Base-by-base conservation (phyloP, 805 yeast genomes). In the Monosporozyma servazzii region DNA sequence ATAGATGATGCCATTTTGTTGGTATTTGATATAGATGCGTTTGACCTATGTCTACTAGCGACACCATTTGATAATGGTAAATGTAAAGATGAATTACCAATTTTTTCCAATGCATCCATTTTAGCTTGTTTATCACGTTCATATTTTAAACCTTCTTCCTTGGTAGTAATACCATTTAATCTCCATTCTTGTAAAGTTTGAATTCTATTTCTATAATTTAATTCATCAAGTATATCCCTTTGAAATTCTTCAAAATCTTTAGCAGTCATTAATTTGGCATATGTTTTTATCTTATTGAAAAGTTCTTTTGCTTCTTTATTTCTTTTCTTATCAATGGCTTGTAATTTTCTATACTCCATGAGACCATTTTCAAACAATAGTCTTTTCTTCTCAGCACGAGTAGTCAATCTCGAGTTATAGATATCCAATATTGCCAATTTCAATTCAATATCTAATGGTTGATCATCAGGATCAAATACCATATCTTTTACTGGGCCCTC, bases 101-200 rank as follows among this genome's bases (percentile, higher is more conserved):
- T 72, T 59, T 88, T 70, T 60, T 81, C 86, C 53, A 81, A 67
- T 47, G 82, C 82, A 10, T 81, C 79, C 36, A 78, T 71, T 50
- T 95, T 76, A 37, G 79, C 76, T 43, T 81, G 74, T 65, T 88
- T 88, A 65, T 95, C 99, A 65, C 88, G 86, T 64, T 93, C 99
- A 65, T 81, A 93, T 65, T 82, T 86, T 33, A 74, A 69, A 4
- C 98, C 99, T 48, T 79, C 84, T 54, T 90, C 96, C 43, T 88
- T 59, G 0, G 88, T 80, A 3, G 89, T 85, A 48, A 93, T 78
- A 5, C 99, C 99, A 65, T 88, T 84, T 47, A 82, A 77, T 56
- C 99, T 78, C 88, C 96, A 95, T 63, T 85, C 91, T 68, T 93
- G 99, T 30, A 95, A 71, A 68, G 89, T 96, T 49, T 84, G 86